These are phyloP conservation scores for Agrocybe chaxingu DNA, from an alignment of 768 basidiomycete species.

Conservation along the genomic window DNA sequence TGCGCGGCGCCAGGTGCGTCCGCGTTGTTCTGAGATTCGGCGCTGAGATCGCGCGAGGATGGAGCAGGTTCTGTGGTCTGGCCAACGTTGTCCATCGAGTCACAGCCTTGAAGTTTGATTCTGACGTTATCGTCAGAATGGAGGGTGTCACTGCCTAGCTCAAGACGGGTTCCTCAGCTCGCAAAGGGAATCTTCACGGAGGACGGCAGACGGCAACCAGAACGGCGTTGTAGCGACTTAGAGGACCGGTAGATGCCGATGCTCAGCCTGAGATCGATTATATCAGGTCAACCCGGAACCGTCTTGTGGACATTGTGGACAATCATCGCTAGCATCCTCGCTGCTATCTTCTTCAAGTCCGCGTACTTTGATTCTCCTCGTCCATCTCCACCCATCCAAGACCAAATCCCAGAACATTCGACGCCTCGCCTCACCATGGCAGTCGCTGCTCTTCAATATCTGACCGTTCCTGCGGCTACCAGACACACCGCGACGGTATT, in stretches of 20 bases:
- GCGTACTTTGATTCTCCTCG: slow-evolving; percentile 13
- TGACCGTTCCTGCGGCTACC: slow-evolving; percentile 49
- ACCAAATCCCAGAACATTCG: slow-evolving; percentile 8
- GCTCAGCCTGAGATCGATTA: slow-evolving; percentile 33
- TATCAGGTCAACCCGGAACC: slow-evolving; percentile 26
- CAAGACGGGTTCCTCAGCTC: slow-evolving; percentile 1
- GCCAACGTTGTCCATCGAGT: not conserved
- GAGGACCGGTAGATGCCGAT: slow-evolving; percentile 44
- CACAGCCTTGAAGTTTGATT: not conserved
- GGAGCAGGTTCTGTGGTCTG: not conserved
- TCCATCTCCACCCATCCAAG: slow-evolving; percentile 2
- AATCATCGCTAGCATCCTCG: slow-evolving; percentile 20
- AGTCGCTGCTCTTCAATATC: slow-evolving; percentile 38
- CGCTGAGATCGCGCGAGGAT: slow-evolving; percentile 1
- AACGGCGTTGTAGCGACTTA: not conserved
- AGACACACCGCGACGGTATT: slow-evolving; percentile 86
- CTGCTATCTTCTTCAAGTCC: slow-evolving; percentile 22
- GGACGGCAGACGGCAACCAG: not conserved
- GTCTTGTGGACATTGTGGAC: slow-evolving; percentile 21
- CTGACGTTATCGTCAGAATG: slow-evolving; percentile 5
- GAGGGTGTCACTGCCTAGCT: slow-evolving; percentile 1
- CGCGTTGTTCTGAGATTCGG: not conserved
- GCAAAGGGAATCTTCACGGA: not conserved
- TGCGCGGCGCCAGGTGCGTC: slow-evolving; percentile 7
- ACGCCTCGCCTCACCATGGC: slow-evolving; percentile 23